Percentiles rank a stretch among this genome's conserved stretches.
Evolutionary conservation across 352 stramenopile genomes (phyloP).

Genomic region (Peronosclerospora sorghi): DNA sequence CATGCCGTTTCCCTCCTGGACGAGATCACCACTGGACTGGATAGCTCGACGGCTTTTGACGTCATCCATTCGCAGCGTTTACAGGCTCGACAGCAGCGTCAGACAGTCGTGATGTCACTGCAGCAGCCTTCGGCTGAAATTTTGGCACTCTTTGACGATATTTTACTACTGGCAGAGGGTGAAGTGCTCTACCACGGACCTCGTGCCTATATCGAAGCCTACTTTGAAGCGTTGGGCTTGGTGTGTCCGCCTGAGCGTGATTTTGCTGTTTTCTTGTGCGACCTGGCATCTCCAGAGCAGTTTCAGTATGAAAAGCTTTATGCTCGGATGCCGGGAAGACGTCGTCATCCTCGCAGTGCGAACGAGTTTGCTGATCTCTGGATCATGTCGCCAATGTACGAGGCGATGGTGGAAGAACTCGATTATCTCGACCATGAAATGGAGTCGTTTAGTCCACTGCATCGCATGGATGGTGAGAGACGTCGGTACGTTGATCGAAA

Average conservation of each 20-base stretch:
- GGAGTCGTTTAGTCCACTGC: conserved; percentile 9
- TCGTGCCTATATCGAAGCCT: conserved; percentile 42
- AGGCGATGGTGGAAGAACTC: conserved; percentile 26
- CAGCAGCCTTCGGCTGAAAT: conserved; percentile 87
- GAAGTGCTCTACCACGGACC: conserved; percentile 81
- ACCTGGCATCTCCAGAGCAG: conserved; percentile 30
- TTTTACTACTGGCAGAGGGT: conserved; percentile 83
- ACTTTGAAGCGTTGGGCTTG: conserved; percentile 75
- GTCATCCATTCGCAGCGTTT: conserved; percentile 26
- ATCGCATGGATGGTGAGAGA: conserved; percentile 13
- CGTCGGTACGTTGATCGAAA: conserved; percentile 22
- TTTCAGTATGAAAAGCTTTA: conserved; percentile 21
- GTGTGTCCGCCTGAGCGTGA: conserved; percentile 28
- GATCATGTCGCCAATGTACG: conserved; percentile 31
- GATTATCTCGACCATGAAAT: conserved; percentile 20
- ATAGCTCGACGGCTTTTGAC: conserved; percentile 37
- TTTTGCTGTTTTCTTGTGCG: conserved; percentile 39
- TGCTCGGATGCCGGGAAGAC: conserved; percentile 16
- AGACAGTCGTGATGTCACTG: conserved; percentile 61
- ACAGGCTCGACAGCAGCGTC: conserved; percentile 26
- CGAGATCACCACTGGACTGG: conserved; percentile 41
- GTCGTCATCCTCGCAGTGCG: conserved; percentile 20
- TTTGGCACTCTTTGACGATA: conserved; percentile 87
- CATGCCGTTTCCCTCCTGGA: conserved; percentile 35
- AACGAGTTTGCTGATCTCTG: conserved; percentile 35